These are phyloP conservation scores for Zarea fungicola DNA, from an alignment of 2,329 filamentous ascomycete genomes.

Conservation along the genomic window DNA sequence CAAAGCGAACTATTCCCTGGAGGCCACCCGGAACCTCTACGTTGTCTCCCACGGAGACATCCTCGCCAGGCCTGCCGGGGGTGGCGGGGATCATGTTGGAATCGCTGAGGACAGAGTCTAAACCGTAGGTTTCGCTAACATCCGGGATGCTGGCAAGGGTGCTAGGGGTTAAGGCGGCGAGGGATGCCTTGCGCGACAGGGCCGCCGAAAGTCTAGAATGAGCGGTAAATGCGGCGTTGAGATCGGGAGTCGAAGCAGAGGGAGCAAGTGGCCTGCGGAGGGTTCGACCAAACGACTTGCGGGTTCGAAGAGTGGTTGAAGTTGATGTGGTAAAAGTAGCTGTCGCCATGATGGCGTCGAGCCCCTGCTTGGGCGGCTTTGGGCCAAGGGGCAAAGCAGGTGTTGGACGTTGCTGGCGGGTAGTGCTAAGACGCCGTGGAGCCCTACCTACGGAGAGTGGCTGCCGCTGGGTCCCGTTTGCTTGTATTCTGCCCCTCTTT, in stretches of 20 bases:
- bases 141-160: conserved; percentile 62
- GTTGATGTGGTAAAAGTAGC: conserved; percentile 13
- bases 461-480: background rate
- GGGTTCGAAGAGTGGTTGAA: conserved; percentile 12
- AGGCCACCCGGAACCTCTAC: conserved; percentile 94
- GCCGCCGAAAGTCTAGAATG: conserved; percentile 43
- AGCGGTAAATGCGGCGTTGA: conserved; percentile 46
- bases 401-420: too few species aligned
- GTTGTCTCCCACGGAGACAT: conserved; percentile 68
- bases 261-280: conserved; percentile 38
- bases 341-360: conserved; percentile 11
- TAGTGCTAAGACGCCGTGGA: background rate
- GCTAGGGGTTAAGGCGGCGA: conserved; percentile 61
- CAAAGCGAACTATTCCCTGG: conserved; percentile 82
- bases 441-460: background rate
- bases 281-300: conserved; percentile 26
- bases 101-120: conserved; percentile 45
- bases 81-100: conserved; percentile 49
- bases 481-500: too few species aligned
- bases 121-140: conserved; percentile 58
- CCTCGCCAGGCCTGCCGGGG: conserved; percentile 50
- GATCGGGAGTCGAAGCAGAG: conserved; percentile 54
- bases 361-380: conserved; percentile 6
- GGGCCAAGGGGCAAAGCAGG: background rate
- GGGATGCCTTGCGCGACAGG: conserved; percentile 64